Conservation (phyloP, 352 stramenopile species). For the Pythium dissotocum region DNA sequence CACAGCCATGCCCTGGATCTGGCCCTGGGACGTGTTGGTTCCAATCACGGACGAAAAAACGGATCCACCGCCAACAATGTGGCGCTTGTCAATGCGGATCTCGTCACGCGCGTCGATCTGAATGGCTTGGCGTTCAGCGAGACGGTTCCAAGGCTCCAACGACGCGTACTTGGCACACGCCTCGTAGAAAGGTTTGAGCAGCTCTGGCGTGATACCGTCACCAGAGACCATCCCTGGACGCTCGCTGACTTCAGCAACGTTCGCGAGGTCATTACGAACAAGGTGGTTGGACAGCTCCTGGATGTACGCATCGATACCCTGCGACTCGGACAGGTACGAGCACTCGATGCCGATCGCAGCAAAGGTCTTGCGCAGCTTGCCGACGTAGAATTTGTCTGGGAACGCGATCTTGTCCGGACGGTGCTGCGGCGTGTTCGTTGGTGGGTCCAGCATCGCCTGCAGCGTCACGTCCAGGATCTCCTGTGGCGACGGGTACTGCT, state of each 20-base stretch:
- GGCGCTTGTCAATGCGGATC: constrained; percentile 59
- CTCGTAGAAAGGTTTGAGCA: constrained; percentile 61
- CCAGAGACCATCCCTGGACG: constrained; percentile 62
- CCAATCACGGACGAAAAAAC: constrained; percentile 79
- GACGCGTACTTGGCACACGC: constrained; percentile 63
- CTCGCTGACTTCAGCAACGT: constrained; percentile 74
- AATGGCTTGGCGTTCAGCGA: constrained; percentile 77
- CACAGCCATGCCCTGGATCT: constrained; percentile 74
- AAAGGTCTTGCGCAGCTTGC: constrained; percentile 75
- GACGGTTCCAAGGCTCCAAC: constrained; percentile 65
- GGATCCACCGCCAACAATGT: constrained; percentile 53
- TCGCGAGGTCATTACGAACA: constrained; percentile 80
- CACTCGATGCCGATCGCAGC: constrained; percentile 78
- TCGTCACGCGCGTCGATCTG: constrained; percentile 77
- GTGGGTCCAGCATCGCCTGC: constrained; percentile 76
- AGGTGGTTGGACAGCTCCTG: constrained; percentile 82
- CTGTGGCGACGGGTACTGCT: constrained; percentile 70
- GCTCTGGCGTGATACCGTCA: constrained; percentile 51
- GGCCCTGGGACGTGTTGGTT: constrained; percentile 48
- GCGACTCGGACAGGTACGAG: constrained; percentile 83
- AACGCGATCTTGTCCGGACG: constrained; percentile 87
- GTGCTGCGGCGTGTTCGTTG: constrained; percentile 70
- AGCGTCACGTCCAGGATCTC: constrained; percentile 75
- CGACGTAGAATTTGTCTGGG: constrained; percentile 76
- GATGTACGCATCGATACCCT: constrained; percentile 85